Base-by-base conservation (phyloP, 371 early-diverging fungal genomes). In the Gilbertella persicaria region DNA sequence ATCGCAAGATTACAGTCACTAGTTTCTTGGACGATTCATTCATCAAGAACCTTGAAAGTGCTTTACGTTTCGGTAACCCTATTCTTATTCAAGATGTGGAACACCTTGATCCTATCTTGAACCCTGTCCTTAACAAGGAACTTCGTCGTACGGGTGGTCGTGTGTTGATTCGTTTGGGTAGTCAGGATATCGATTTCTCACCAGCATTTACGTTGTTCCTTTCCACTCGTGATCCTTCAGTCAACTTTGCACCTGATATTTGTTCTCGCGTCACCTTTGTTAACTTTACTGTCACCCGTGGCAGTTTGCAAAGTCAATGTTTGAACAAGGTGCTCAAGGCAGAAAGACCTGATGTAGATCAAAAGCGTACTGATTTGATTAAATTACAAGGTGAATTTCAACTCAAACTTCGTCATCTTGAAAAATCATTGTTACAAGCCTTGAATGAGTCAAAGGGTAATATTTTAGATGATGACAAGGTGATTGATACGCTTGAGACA, bases 111-210 rank as follows among this genome's bases (percentile, higher is more conserved):
- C 96, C 99, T 20, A 95, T 99, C 48, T 74, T 99, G 60, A 97
- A 98, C 64, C 90, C 99, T 12, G 92, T 98, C 12, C 82, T 99
- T 42, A 98, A 98, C 82, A 93, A 88, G 67, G 98, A 99, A 70
- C 74, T 98, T 25, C 86, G 95, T 45, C 89, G 95, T 49, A 96
- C 96, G 16, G 99, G 99, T 53, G 98, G 98, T 30, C 95, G 99
- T 67, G 94, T 93, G 8, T 69, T 99, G 55, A 93, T 97, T 56
- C 90, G 96, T 19, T 79, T 99, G 28, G 99, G 99, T 29, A 86
- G 82, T 55, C 95, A 97, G 66, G 99, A 98, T 52, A 96, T 99
- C 53, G 99, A 99, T 78, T 97, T 97, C 73, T 98, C 98, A 24
- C 97, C 99, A 12, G 77, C 95, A 5, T 99, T 99, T 79, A 91